Conservation (phyloP, 371 early-diverging fungal species). For the Mucor racemosus region DNA sequence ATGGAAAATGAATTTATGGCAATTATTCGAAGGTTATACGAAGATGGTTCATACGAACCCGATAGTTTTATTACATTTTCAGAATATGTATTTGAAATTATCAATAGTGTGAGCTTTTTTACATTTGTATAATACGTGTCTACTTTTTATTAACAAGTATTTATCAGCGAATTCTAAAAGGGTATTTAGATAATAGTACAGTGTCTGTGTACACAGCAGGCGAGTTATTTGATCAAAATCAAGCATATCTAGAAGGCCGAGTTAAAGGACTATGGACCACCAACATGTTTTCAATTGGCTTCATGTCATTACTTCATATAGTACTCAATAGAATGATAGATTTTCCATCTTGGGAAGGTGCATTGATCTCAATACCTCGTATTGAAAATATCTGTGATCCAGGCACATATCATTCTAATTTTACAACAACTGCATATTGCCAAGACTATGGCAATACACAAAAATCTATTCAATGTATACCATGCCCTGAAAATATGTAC, state of each 20-base stretch:
- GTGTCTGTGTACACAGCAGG: constrained; percentile 28
- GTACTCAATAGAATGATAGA: constrained; percentile 21
- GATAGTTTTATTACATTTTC: constrained; percentile 40
- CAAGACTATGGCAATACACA: constrained; percentile 21
- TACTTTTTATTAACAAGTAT: not conserved
- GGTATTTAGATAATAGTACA: constrained; percentile 21
- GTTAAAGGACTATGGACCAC: constrained; percentile 31
- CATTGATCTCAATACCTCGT: constrained; percentile 20
- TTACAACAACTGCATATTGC: constrained; percentile 26
- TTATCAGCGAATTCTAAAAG: constrained; percentile 33
- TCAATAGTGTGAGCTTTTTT: constrained; percentile 29
- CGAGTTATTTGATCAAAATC: constrained; percentile 36
- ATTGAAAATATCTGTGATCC: constrained; percentile 17
- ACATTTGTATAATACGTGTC: not conserved
- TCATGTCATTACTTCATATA: constrained; percentile 35
- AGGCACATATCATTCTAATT: constrained; percentile 29
- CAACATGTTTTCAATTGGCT: constrained; percentile 38
- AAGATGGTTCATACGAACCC: constrained; percentile 19
- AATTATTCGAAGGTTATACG: constrained; percentile 12
- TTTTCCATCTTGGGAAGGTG: constrained; percentile 31
- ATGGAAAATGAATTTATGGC: constrained; percentile 29
- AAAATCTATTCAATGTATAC: constrained; percentile 33
- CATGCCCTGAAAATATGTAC: constrained; percentile 37
- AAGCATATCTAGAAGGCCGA: constrained; percentile 32
- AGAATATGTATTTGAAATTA: constrained; percentile 31